These are phyloP conservation scores for Sordaria brevicollis DNA, from an alignment of 495 filamentous ascomycete species.

Conservation along the genomic window DNA sequence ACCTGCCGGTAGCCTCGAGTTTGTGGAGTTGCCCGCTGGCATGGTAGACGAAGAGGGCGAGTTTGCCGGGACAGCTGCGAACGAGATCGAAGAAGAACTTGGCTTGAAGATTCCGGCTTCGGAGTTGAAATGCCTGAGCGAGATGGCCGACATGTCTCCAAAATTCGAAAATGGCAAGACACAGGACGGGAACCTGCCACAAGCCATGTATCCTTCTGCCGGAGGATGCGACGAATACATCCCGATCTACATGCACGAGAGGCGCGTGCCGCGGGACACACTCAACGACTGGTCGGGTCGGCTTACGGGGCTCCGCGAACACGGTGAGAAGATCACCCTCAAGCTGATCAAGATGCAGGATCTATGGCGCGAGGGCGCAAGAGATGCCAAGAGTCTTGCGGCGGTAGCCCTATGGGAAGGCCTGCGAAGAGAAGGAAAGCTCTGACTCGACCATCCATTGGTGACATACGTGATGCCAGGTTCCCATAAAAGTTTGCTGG, in stretches of 20 bases:
- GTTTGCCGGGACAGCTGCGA: constrained; percentile 68
- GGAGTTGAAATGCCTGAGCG: constrained; percentile 42
- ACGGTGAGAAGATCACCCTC: constrained; percentile 76
- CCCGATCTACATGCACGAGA: constrained; percentile 65
- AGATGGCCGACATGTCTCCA: constrained; percentile 44
- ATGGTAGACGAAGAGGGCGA: constrained; percentile 75
- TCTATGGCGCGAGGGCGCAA: constrained; percentile 63
- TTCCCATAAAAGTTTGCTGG: background rate
- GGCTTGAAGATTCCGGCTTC: constrained; percentile 42
- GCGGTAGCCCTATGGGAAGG: constrained; percentile 71
- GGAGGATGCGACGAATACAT: constrained; percentile 83
- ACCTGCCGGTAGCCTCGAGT: constrained; percentile 62
- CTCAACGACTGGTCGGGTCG: constrained; percentile 64
- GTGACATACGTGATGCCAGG: background rate
- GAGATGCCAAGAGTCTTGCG: constrained; percentile 72
- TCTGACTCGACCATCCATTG: constrained; percentile 26
- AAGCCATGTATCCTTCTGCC: constrained; percentile 62
- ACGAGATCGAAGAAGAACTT: constrained; percentile 76
- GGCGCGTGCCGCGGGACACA: constrained; percentile 49
- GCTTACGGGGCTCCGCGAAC: constrained; percentile 63
- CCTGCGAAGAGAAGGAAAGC: constrained; percentile 52
- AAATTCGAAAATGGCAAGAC: constrained; percentile 13
- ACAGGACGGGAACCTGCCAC: constrained; percentile 41
- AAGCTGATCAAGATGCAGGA: constrained; percentile 60
- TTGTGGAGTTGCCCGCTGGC: constrained; percentile 77